Percentiles rank a stretch among this genome's conserved stretches.
Conservation (phyloP, 1,284 basidiomycete genomes). For the Cronartium ribicola region DNA sequence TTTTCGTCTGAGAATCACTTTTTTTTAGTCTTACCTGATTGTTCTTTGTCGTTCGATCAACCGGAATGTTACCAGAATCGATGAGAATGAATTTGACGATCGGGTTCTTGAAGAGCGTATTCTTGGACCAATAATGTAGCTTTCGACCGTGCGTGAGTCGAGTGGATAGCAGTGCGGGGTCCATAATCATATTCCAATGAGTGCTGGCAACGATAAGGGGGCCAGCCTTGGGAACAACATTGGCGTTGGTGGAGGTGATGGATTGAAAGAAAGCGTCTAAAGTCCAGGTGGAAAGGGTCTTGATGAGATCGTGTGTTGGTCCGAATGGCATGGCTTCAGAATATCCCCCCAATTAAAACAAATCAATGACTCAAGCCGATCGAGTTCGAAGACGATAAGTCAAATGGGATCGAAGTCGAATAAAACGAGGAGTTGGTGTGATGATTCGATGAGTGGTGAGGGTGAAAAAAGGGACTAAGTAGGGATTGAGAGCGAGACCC, state of each 20-base stretch:
- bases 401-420: no score
- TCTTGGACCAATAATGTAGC: conserved; percentile 41
- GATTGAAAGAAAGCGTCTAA: conserved; percentile 18
- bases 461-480: no score
- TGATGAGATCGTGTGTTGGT: conserved; percentile 40
- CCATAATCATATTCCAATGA: conserved; percentile 41
- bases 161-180: conserved; percentile 29
- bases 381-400: no score
- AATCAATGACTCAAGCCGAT: no score
- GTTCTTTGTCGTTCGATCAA: conserved; percentile 35
- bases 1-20: background rate
- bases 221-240: conserved; percentile 8
- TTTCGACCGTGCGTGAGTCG: conserved; percentile 25
- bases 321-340: conserved; percentile 28
- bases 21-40: conserved; percentile 17
- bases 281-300: conserved; percentile 12
- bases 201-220: conserved; percentile 34
- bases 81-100: conserved; percentile 29
- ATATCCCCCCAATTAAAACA: no score
- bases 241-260: conserved; percentile 15
- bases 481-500: no score
- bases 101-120: conserved; percentile 38
- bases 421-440: no score
- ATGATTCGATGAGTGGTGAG: no score
- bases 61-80: conserved; percentile 39